Evolutionary conservation across 129 eudicot genomes (phyloP), one percentile per base, ranked within the genome.

Genomic region (Flaveria ramosissima): DNA sequence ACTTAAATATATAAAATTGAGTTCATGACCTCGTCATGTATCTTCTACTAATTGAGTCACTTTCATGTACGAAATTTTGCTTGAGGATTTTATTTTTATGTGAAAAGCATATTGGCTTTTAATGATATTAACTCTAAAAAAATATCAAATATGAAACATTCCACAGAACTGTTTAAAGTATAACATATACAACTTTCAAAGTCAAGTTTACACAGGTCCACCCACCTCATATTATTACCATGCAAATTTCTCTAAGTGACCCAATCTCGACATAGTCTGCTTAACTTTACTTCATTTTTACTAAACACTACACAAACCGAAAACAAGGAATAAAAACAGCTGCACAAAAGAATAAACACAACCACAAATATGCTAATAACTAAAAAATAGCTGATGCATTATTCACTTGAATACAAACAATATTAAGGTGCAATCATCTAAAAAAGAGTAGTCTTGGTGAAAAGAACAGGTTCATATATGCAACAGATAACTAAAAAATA

Each of bases 351-450:
- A 36, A 66, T 3, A 67, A 61, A 39, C 30, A 45, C 10, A 41
- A 70, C 60, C 39, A 47, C 42, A 55, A 61, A 19, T 24, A 36
- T 66, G 9, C 61, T 20, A 20, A 39, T 48, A 71, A 62, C 27
- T n/a, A 16, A 14, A 12, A 79, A 27, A 62, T 4, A 43, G 16
- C 9, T 30, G 57, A 72, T 19, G 68, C 56, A 30, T 42, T 42
- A 80, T 72, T 42, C 71, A 17, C 50, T 42, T 66, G 15, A 26
- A 67, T 80, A 27, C 32, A 67, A 66, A 80, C 55, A 74, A 66
- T 51, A 66, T 10, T 46, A 66, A 80, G 24, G 13, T 73, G 21
- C n/a, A 74, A 19, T 42, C 14, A 3, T 2, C 16, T 24, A 67
- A n/a, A 57, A 66, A 53, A 67, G 15, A 48, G 73, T 60, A 41